phyloP scores from a whole-genome alignment of 2,329 filamentous ascomycete genomes.

The Pezicula rhizophila region DNA sequence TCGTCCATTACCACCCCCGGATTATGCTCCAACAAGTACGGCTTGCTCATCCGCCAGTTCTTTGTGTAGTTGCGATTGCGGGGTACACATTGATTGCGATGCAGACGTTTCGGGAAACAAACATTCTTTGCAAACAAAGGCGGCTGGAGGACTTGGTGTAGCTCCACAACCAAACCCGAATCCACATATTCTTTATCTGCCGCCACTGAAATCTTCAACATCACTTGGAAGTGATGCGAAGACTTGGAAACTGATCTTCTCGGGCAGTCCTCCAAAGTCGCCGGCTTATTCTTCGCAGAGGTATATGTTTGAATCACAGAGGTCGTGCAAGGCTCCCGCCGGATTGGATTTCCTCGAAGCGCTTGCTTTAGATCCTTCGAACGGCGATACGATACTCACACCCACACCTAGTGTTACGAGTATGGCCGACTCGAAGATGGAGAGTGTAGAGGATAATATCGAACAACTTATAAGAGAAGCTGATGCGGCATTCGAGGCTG shows the following conservation, averaged over 20 bases:
- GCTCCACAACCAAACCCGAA: not conserved
- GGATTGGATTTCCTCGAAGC: conserved; percentile 25
- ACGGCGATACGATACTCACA: conserved; percentile 11
- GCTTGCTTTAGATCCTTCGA: conserved; percentile 20
- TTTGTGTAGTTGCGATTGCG: conserved; percentile 37
- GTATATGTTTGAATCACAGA: not conserved
- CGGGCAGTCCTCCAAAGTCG: conserved; percentile 9
- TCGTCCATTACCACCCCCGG: conserved; percentile 26
- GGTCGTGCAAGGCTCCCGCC: not conserved
- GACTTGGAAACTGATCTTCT: conserved; percentile 18
- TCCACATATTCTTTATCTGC: conserved; percentile 24
- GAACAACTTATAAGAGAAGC: conserved; percentile 43
- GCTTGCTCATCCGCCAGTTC: conserved; percentile 39
- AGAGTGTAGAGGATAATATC: conserved; percentile 19
- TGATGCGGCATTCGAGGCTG: conserved; percentile 43
- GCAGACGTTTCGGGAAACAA: conserved; percentile 13
- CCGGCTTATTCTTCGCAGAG: conserved; percentile 1
- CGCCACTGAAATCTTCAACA: conserved; percentile 15
- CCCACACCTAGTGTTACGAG: conserved; percentile 21
- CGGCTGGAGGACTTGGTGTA: not conserved
- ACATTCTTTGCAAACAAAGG: conserved; percentile 20
- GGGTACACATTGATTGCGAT: conserved; percentile 16
- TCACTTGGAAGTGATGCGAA: conserved; percentile 13
- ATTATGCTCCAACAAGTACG: conserved; percentile 18
- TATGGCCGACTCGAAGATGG: conserved; percentile 14